Evolutionary conservation across 2,329 filamentous ascomycete genomes (phyloP).

Genomic region (Fusarium avenaceum): DNA sequence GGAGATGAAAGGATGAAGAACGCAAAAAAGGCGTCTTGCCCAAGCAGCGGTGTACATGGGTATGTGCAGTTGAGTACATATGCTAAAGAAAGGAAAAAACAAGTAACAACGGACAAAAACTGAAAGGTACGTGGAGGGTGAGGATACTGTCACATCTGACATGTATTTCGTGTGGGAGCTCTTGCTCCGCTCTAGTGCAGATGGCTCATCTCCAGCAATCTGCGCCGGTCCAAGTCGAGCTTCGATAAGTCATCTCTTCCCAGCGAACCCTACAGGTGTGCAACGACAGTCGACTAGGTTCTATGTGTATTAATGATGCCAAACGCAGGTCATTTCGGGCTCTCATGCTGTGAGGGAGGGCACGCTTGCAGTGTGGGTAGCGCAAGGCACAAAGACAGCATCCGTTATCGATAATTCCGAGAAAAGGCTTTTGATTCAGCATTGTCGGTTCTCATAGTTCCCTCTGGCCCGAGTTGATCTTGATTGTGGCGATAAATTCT

Average conservation of each 20-base stretch:
- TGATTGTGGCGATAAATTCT: constrained; percentile 22
- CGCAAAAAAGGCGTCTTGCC: constrained; percentile 4
- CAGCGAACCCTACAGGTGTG: constrained; percentile 16
- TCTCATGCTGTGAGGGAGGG: constrained; percentile 23
- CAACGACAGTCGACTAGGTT: constrained; percentile 31
- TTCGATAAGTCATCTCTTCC: constrained; percentile 41
- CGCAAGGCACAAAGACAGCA: background rate
- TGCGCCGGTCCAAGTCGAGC: constrained; percentile 24
- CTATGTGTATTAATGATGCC: constrained; percentile 38
- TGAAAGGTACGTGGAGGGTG: background rate
- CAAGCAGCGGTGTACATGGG: constrained; percentile 32
- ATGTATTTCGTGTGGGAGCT: constrained; percentile 36
- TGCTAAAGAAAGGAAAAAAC: constrained; percentile 10
- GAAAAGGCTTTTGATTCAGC: constrained; percentile 3
- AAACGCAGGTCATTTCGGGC: constrained; percentile 23
- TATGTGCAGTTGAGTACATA: constrained; percentile 6
- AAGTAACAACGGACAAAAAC: constrained; percentile 7
- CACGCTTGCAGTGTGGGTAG: constrained; percentile 11
- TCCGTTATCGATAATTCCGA: constrained; percentile 15
- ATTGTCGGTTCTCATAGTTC: background rate
- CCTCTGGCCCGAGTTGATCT: constrained; percentile 20
- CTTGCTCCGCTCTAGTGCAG: constrained; percentile 42
- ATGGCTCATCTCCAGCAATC: constrained; percentile 41
- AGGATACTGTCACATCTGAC: constrained; percentile 37
- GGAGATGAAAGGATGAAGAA: constrained; percentile 18